Percentiles rank a stretch among this genome's conserved stretches.
These are phyloP conservation scores for Irpex lacteus DNA, from an alignment of 1,284 basidiomycete species.

Conservation along the genomic window DNA sequence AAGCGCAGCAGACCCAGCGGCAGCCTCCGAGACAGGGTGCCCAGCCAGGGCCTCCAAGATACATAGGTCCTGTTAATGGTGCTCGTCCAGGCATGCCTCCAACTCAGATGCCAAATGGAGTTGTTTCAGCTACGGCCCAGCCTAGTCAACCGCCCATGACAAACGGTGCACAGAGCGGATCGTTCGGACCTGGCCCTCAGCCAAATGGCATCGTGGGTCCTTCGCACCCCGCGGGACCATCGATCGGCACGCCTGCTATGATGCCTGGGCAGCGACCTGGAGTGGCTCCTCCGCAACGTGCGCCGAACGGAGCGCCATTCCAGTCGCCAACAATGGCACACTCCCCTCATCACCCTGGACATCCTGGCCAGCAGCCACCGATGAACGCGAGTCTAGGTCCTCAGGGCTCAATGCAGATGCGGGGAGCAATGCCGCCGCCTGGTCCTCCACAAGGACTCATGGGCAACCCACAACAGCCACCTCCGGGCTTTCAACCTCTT, in stretches of 20 bases:
- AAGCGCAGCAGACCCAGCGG: conserved; percentile 24
- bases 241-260: conserved; percentile 22
- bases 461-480: conserved; percentile 36
- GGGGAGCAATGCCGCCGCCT: conserved; percentile 52
- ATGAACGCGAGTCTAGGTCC: not conserved
- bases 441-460: conserved; percentile 33
- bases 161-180: conserved; percentile 1
- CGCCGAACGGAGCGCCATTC: conserved; percentile 38
- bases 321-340: conserved; percentile 42
- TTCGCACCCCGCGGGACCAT: conserved; percentile 9
- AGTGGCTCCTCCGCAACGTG: conserved; percentile 32
- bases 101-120: conserved; percentile 31
- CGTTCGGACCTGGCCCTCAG: conserved; percentile 10
- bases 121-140: not conserved
- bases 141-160: not conserved
- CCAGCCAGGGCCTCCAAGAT: not conserved
- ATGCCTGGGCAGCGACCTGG: conserved; percentile 32
- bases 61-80: conserved; percentile 1
- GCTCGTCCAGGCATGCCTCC: conserved; percentile 21
- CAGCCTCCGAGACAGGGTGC: conserved; percentile 28
- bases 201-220: conserved; percentile 37
- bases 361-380: conserved; percentile 33
- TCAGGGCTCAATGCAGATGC: conserved; percentile 39
- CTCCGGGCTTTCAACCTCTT: conserved; percentile 33
- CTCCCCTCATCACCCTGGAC: conserved; percentile 35